phyloP scores from a whole-genome alignment of 2,329 filamentous ascomycete species.

The Alternaria tenuissima region DNA sequence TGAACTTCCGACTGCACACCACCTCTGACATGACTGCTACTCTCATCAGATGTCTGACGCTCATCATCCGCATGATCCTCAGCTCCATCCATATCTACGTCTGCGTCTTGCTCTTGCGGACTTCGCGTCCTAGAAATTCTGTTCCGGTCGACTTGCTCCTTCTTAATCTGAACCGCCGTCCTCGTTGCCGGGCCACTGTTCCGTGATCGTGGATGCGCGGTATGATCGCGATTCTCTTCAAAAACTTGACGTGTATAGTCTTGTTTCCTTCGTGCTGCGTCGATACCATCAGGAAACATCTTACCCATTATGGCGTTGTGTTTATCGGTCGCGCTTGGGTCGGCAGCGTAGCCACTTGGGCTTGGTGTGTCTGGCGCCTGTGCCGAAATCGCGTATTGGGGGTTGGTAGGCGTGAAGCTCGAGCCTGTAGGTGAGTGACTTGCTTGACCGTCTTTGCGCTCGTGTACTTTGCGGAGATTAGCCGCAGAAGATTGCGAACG shows the following conservation, averaged over 20 bases:
- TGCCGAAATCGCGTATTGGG: slow-evolving; percentile 21
- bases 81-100: slow-evolving; percentile 36
- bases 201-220: slow-evolving; percentile 30
- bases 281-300: slow-evolving; percentile 49
- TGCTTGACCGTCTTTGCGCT: slow-evolving; percentile 54
- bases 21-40: not conserved
- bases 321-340: slow-evolving; percentile 28
- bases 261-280: slow-evolving; percentile 42
- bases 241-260: slow-evolving; percentile 46
- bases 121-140: slow-evolving; percentile 24
- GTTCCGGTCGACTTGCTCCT: slow-evolving; percentile 28
- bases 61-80: slow-evolving; percentile 34
- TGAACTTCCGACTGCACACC: not conserved
- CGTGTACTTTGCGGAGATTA: slow-evolving; percentile 61
- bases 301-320: slow-evolving; percentile 48
- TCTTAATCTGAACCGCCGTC: slow-evolving; percentile 30
- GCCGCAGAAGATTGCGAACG: slow-evolving; percentile 61
- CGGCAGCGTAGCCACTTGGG: slow-evolving; percentile 26
- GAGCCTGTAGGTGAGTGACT: slow-evolving; percentile 28
- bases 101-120: slow-evolving; percentile 23
- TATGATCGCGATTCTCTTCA: slow-evolving; percentile 39
- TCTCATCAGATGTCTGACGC: slow-evolving; percentile 24
- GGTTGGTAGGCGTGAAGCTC: slow-evolving; percentile 35
- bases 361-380: slow-evolving; percentile 40
- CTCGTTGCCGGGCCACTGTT: slow-evolving; percentile 18